phyloP scores from a whole-genome alignment of 2,329 filamentous ascomycete species.

The Aspergillus versicolor region DNA sequence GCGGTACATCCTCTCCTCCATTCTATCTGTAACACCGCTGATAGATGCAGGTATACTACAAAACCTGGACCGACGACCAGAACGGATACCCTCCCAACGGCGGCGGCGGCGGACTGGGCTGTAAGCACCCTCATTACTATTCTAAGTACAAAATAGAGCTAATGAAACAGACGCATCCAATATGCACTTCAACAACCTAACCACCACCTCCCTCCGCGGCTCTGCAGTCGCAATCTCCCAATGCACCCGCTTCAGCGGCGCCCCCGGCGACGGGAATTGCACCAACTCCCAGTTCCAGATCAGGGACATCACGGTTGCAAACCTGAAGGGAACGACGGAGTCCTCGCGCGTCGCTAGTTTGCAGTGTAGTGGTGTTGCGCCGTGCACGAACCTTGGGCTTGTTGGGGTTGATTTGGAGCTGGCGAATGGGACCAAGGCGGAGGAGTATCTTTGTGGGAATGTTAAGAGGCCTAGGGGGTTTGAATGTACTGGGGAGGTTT shows the following conservation, averaged over 20 bases:
- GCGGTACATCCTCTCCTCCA: constrained; percentile 25
- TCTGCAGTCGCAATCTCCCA: constrained; percentile 39
- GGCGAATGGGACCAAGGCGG: constrained; percentile 19
- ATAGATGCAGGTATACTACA: constrained; percentile 45
- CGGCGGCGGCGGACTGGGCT: constrained; percentile 56
- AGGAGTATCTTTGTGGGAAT: constrained; percentile 28
- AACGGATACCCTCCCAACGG: constrained; percentile 58
- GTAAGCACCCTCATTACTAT: constrained; percentile 35
- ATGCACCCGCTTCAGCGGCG: constrained; percentile 40
- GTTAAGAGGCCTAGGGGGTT: constrained; percentile 21
- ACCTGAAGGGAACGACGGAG: constrained; percentile 20
- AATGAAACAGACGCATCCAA: constrained; percentile 30
- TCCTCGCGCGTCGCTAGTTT: constrained; percentile 25
- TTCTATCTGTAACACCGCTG: background rate
- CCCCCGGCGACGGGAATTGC: constrained; percentile 35
- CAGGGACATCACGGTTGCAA: constrained; percentile 26
- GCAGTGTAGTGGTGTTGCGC: constrained; percentile 32
- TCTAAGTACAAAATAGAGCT: background rate
- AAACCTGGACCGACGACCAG: constrained; percentile 58
- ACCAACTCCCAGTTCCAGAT: constrained; percentile 44
- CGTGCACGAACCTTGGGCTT: constrained; percentile 26
- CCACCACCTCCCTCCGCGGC: constrained; percentile 26
- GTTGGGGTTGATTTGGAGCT: constrained; percentile 18
- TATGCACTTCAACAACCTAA: constrained; percentile 39
- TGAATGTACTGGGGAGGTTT: constrained; percentile 25